A percentile compares a stretch with the other conserved stretches of the same genome.
phyloP scores from a whole-genome alignment of 176 grass and related monocot species.

The Musa itinerans region DNA sequence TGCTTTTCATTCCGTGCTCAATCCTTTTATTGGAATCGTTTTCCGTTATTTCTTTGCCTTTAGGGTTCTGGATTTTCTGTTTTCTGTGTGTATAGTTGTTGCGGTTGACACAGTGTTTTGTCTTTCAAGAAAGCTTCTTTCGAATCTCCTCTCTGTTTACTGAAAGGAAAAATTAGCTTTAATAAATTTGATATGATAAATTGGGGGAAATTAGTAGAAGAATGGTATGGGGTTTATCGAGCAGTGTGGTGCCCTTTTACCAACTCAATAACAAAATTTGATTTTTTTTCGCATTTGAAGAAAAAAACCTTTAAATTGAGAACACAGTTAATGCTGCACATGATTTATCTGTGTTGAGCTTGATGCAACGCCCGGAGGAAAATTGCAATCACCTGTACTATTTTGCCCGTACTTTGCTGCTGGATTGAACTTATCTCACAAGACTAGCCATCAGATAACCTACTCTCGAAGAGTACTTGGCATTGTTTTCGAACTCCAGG shows the following conservation, averaged over 20 bases:
- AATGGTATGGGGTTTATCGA: too few relatives aligned
- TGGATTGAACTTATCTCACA: background rate
- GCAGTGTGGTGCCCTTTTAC: background rate
- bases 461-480: background rate
- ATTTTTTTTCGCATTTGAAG: background rate
- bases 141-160: background rate
- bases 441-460: background rate
- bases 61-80: background rate
- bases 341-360: background rate
- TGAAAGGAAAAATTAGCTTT: background rate
- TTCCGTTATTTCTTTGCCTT: background rate
- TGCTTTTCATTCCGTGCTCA: background rate
- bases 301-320: background rate
- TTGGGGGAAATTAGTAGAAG: background rate
- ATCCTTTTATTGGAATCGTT: background rate
- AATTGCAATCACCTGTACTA: background rate
- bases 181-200: background rate
- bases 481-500: too few relatives aligned
- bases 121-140: background rate
- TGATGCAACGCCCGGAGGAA: background rate
- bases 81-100: background rate
- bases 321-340: background rate
- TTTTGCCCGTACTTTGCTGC: background rate
- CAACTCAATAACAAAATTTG: background rate
- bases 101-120: background rate